Evolutionary conservation across 805 yeast genomes (phyloP).

Genomic region (Candida maltosa): DNA sequence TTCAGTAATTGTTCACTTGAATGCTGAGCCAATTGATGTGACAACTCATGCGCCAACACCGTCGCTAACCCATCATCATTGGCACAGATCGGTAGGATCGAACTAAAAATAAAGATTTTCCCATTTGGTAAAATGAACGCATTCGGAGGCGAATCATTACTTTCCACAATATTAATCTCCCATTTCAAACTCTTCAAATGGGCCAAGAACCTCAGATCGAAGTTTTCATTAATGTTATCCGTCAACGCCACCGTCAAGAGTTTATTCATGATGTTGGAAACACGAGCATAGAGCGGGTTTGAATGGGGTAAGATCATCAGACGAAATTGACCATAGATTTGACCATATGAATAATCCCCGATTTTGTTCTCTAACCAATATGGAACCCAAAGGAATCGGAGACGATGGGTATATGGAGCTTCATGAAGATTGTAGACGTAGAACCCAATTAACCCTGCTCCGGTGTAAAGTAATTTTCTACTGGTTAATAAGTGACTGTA

Average conservation of each 20-base stretch:
- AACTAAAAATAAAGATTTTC: constrained; percentile 83
- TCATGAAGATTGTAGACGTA: constrained; percentile 52
- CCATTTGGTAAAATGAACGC: constrained; percentile 97
- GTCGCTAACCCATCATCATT: constrained; percentile 95
- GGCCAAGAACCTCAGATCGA: constrained; percentile 29
- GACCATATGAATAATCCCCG: constrained; percentile 63
- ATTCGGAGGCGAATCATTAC: constrained; percentile 78
- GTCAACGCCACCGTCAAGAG: constrained; percentile 58
- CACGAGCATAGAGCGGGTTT: constrained; percentile 58
- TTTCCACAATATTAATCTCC: constrained; percentile 68
- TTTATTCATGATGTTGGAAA: constrained; percentile 60
- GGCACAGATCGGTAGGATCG: constrained; percentile 71
- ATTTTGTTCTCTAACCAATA: constrained; percentile 57
- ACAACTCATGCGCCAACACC: constrained; percentile 87
- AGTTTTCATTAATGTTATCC: constrained; percentile 18
- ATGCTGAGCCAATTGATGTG: constrained; percentile 93
- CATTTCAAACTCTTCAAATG: constrained; percentile 52
- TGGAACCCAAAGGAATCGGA: constrained; percentile 69
- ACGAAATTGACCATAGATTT: constrained; percentile 54
- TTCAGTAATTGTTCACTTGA: constrained; percentile 78
- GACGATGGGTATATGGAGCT: constrained; percentile 79
- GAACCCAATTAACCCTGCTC: constrained; percentile 19
- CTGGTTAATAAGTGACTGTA: constrained; percentile 16
- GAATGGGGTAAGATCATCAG: constrained; percentile 53
- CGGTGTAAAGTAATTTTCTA: constrained; percentile 31